phyloP scores from a whole-genome alignment of 768 basidiomycete genomes.

The Lactifluus piperatus region DNA sequence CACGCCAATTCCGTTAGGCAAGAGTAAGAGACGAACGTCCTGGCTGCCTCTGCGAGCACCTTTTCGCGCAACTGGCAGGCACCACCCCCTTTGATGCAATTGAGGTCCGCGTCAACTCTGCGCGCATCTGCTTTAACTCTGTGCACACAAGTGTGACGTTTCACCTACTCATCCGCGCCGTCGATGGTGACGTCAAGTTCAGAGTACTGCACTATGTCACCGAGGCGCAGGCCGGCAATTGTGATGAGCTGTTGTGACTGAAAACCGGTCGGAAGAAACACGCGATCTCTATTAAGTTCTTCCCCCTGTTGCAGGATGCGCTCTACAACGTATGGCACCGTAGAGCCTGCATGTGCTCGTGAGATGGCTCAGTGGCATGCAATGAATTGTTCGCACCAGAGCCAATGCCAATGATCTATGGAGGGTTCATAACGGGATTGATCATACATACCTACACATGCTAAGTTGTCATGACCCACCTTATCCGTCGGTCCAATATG shows the following conservation, averaged over 20 bases:
- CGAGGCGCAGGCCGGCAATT: slow-evolving; percentile 61
- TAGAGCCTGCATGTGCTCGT: slow-evolving; percentile 51
- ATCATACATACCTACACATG: not conserved
- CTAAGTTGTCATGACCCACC: slow-evolving; percentile 35
- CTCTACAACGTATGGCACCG: slow-evolving; percentile 95
- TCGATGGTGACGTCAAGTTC: slow-evolving; percentile 95
- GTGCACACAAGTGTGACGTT: not conserved
- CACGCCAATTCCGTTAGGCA: not conserved
- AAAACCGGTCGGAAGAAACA: slow-evolving; percentile 94
- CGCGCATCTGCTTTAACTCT: not conserved
- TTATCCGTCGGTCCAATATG: slow-evolving; percentile 78
- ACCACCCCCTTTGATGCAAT: slow-evolving; percentile 96
- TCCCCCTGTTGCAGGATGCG: slow-evolving; percentile 79
- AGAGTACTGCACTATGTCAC: slow-evolving; percentile 85
- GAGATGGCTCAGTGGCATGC: not conserved
- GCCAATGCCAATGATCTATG: slow-evolving; percentile 78
- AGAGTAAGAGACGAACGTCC: slow-evolving; percentile 43
- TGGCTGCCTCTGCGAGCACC: slow-evolving; percentile 93
- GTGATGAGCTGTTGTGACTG: slow-evolving; percentile 96
- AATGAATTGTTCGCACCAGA: slow-evolving; percentile 43
- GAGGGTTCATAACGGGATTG: not conserved
- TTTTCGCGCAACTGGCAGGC: slow-evolving; percentile 97
- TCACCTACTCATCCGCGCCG: slow-evolving; percentile 87
- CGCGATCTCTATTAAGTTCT: slow-evolving; percentile 65
- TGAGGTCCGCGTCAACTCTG: slow-evolving; percentile 79